Evolutionary conservation across 1,284 basidiomycete genomes (phyloP).

Genomic region (Rhodotorula sp.): DNA sequence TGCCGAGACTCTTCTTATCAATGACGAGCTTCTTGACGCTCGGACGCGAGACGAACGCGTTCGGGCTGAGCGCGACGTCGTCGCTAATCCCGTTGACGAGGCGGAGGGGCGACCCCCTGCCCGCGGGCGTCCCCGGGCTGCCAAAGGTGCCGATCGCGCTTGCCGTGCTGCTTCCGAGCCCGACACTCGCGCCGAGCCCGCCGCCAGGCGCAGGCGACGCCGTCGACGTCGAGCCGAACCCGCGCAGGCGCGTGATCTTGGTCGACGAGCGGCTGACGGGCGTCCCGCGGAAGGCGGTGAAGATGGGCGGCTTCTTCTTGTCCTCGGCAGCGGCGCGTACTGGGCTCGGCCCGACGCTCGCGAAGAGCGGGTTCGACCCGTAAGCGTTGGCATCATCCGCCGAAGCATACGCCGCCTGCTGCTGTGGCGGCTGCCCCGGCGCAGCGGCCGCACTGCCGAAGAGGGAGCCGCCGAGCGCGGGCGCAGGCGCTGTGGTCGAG

Average conservation of each 20-base stretch:
- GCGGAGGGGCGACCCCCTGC: slow-evolving; percentile 36
- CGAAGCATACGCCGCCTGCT: slow-evolving; percentile 63
- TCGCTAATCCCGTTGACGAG: slow-evolving; percentile 60
- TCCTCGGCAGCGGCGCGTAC: slow-evolving; percentile 46
- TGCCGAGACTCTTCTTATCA: slow-evolving; percentile 60
- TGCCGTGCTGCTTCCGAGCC: slow-evolving; percentile 40
- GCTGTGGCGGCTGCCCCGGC: slow-evolving; percentile 48
- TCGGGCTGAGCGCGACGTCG: slow-evolving; percentile 54
- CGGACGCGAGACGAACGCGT: slow-evolving; percentile 68
- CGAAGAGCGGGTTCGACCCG: slow-evolving; percentile 67
- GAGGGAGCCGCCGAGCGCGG: slow-evolving; percentile 31
- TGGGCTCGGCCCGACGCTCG: slow-evolving; percentile 47
- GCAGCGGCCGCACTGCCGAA: slow-evolving; percentile 31
- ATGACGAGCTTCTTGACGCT: slow-evolving; percentile 95
- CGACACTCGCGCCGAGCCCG: slow-evolving; percentile 37
- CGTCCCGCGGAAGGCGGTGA: slow-evolving; percentile 49
- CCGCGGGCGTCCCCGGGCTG: slow-evolving; percentile 16
- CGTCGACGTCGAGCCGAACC: slow-evolving; percentile 53
- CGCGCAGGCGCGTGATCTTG: slow-evolving; percentile 55
- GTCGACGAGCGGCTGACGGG: slow-evolving; percentile 50
- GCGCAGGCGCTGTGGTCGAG: slow-evolving; percentile 12
- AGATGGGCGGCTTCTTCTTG: slow-evolving; percentile 55
- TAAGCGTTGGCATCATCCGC: slow-evolving; percentile 88
- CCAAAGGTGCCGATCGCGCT: slow-evolving; percentile 11
- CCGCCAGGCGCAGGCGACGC: slow-evolving; percentile 30